These are phyloP conservation scores for Hypoxylon sp. DNA, from an alignment of 2,329 filamentous ascomycete species.

Conservation along the genomic window DNA sequence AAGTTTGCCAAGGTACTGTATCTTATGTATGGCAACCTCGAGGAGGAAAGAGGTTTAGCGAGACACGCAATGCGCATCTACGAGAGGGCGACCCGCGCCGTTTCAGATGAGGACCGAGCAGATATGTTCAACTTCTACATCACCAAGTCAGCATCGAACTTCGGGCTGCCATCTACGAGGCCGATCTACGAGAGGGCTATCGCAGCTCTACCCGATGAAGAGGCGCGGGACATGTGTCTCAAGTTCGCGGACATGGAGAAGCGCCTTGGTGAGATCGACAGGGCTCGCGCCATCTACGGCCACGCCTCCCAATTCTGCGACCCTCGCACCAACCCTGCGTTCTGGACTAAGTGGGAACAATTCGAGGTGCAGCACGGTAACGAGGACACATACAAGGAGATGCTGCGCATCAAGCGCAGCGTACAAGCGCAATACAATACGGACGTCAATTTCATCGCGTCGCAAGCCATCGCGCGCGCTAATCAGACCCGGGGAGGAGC, in stretches of 20 bases:
- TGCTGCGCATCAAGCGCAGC: conserved; percentile 96
- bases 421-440: conserved; percentile 99
- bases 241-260: conserved; percentile 99
- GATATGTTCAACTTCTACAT: conserved; percentile 99
- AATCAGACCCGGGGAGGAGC: conserved; percentile 69
- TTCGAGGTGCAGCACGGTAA: conserved; percentile 99
- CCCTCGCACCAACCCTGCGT: conserved; percentile 87
- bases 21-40: conserved; percentile 97
- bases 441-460: conserved; percentile 98
- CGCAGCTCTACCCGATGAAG: conserved; percentile 89
- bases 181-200: conserved; percentile 98
- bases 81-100: conserved; percentile 93
- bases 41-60: conserved; percentile 94
- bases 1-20: conserved; percentile 97
- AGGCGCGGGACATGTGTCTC: conserved; percentile 97
- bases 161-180: conserved; percentile 92
- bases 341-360: conserved; percentile 97
- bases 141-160: conserved; percentile 98
- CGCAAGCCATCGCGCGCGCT: conserved; percentile 88
- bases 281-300: conserved; percentile 94
- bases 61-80: conserved; percentile 99
- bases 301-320: conserved; percentile 98
- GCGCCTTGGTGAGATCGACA: conserved; percentile 91
- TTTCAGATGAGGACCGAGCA: conserved; percentile 92
- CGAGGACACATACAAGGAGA: conserved; percentile 99